Percentiles rank a stretch among this genome's conserved stretches.
These are phyloP conservation scores for Pichia scutulata DNA, from an alignment of 805 yeast genomes.

Conservation along the genomic window DNA sequence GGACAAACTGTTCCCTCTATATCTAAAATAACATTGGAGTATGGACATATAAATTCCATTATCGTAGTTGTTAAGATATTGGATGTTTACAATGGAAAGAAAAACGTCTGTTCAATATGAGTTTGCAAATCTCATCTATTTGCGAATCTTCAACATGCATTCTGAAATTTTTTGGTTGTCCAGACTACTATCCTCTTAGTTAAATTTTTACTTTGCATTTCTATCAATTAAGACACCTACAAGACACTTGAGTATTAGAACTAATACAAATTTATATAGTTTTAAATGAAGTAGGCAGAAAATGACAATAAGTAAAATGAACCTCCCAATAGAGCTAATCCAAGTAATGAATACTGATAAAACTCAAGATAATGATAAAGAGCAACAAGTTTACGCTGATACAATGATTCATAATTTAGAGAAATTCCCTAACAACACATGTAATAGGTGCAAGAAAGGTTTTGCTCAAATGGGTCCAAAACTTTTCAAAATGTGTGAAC, in stretches of 20 bases:
- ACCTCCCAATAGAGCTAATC: not conserved
- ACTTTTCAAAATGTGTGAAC: slow-evolving; percentile 50
- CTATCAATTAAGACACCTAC: not conserved
- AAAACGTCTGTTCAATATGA: not conserved
- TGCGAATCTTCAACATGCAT: not conserved
- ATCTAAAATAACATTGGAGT: slow-evolving; percentile 45
- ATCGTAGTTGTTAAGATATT: not conserved
- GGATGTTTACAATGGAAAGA: not conserved
- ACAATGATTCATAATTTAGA: slow-evolving; percentile 3
- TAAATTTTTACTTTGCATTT: too few species aligned
- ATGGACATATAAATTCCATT: slow-evolving; percentile 13
- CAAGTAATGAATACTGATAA: not conserved
- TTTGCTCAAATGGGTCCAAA: slow-evolving; percentile 43
- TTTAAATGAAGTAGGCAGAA: not conserved
- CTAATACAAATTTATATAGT: too few species aligned
- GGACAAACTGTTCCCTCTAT: slow-evolving; percentile 95
- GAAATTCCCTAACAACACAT: slow-evolving; percentile 18
- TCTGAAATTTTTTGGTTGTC: not conserved
- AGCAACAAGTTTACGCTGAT: not conserved
- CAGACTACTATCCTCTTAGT: not conserved
- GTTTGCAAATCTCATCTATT: not conserved
- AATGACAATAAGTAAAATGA: not conserved
- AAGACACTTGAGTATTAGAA: not conserved
- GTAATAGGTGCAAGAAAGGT: slow-evolving; percentile 54
- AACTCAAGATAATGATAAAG: not conserved